Percentiles rank a stretch among this genome's conserved stretches.
Evolutionary conservation across 371 early-diverging fungal genomes (phyloP).

Genomic region (Lichtheimia hyalospora): DNA sequence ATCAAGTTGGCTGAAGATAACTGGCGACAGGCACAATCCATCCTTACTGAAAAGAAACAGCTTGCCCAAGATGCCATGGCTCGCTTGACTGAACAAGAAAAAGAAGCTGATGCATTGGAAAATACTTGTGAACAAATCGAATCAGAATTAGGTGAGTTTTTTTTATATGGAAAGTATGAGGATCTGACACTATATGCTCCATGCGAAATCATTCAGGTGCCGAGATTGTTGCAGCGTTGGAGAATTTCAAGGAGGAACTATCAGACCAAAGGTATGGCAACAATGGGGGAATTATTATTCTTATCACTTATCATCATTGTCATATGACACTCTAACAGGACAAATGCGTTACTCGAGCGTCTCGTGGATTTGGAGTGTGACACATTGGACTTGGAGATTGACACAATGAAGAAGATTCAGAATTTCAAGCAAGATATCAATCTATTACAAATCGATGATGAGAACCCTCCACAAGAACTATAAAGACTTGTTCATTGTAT

Average conservation of each 20-base stretch:
- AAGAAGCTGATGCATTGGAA: neutral
- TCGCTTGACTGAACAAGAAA: neutral
- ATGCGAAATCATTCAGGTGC: too few species aligned
- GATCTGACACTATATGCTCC: too few species aligned
- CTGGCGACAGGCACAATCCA: neutral
- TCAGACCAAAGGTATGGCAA: too few species aligned
- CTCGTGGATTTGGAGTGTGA: neutral
- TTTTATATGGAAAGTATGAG: too few species aligned
- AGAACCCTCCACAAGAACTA: neutral
- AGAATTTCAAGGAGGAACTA: too few species aligned
- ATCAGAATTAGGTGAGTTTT: neutral
- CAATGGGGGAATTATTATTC: too few species aligned
- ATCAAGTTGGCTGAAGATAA: constrained; percentile 2
- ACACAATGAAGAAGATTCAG: constrained; percentile 3
- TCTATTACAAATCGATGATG: neutral
- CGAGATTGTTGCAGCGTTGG: too few species aligned
- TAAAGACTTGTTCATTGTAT: too few species aligned
- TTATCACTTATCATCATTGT: too few species aligned
- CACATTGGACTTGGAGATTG: neutral
- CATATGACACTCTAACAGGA: too few species aligned
- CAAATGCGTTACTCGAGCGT: too few species aligned
- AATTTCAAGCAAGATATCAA: neutral
- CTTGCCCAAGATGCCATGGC: neutral
- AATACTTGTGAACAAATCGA: neutral
- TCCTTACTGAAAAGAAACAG: neutral